Conservation (phyloP, 768 basidiomycete genomes). For the Tricholoma sp. region DNA sequence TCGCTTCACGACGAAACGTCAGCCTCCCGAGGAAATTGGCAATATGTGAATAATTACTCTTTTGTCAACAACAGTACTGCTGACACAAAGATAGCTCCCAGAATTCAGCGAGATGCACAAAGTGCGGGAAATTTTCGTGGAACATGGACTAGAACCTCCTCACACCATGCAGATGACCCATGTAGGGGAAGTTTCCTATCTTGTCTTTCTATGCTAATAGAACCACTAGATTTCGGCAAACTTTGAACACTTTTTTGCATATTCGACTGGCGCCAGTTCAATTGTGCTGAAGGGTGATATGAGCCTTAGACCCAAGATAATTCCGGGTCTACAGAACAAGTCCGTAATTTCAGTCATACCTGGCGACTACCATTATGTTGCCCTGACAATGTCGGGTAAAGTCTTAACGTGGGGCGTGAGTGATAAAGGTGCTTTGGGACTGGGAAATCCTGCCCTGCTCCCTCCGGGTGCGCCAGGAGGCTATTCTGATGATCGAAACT, state of each 20-base stretch:
- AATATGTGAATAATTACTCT: constrained; percentile 51
- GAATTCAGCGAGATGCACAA: constrained; percentile 61
- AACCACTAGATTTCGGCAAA: constrained; percentile 74
- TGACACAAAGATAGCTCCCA: constrained; percentile 47
- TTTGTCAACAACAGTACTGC: constrained; percentile 1
- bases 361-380: constrained; percentile 91
- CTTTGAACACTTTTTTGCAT: constrained; percentile 76
- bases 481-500: constrained; percentile 34
- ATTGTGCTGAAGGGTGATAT: constrained; percentile 68
- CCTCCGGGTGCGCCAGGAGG: constrained; percentile 56
- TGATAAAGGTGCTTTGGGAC: constrained; percentile 77
- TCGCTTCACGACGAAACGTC: constrained; percentile 37
- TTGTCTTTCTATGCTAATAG: constrained; percentile 1
- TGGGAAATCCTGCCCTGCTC: constrained; percentile 67
- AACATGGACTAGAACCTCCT: constrained; percentile 26
- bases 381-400: constrained; percentile 73
- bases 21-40: constrained; percentile 45
- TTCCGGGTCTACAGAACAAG: constrained; percentile 70
- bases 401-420: constrained; percentile 79
- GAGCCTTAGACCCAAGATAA: constrained; percentile 48
- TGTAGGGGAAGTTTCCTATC: constrained; percentile 38
- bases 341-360: constrained; percentile 82
- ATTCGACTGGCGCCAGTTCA: constrained; percentile 68
- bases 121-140: constrained; percentile 28
- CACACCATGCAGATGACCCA: constrained; percentile 66